Evolutionary conservation across 768 basidiomycete genomes (phyloP).

Genomic region (Lactarius psammicola): DNA sequence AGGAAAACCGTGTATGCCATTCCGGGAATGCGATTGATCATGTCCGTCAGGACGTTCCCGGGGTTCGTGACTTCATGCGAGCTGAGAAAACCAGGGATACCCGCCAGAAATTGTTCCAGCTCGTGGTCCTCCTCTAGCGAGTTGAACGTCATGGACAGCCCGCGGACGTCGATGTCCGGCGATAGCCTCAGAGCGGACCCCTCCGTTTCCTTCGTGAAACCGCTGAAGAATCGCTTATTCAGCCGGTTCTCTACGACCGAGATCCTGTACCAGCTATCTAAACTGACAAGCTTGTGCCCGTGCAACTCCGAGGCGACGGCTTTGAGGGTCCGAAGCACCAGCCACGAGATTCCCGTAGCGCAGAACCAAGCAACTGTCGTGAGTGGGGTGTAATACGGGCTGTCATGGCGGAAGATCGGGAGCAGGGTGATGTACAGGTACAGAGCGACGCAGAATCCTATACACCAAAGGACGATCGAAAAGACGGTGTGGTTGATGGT

Average conservation of each 20-base stretch:
- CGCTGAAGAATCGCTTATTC: conserved; percentile 19
- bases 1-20: conserved; percentile 22
- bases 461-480: conserved; percentile 12
- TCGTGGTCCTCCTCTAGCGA: conserved; percentile 27
- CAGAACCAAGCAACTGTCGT: conserved; percentile 22
- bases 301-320: conserved; percentile 15
- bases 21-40: conserved; percentile 13
- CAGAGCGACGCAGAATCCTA: conserved; percentile 17
- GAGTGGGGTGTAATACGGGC: conserved; percentile 31
- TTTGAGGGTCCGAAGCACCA: conserved; percentile 12
- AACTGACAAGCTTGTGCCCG: conserved; percentile 18
- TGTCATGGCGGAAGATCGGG: conserved; percentile 17
- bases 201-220: conserved; percentile 20
- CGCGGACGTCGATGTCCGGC: conserved; percentile 20
- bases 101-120: conserved; percentile 19
- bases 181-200: conserved; percentile 11
- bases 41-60: not conserved
- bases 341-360: conserved; percentile 19
- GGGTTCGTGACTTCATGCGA: conserved; percentile 16
- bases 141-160: conserved; percentile 18
- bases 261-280: conserved; percentile 22
- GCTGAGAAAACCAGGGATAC: conserved; percentile 23
- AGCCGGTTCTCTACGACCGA: conserved; percentile 17
- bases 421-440: conserved; percentile 27
- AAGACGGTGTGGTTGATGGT: conserved; percentile 30